These are phyloP conservation scores for Petunia secreta DNA, from an alignment of 257 asterid genomes.

Conservation along the genomic window DNA sequence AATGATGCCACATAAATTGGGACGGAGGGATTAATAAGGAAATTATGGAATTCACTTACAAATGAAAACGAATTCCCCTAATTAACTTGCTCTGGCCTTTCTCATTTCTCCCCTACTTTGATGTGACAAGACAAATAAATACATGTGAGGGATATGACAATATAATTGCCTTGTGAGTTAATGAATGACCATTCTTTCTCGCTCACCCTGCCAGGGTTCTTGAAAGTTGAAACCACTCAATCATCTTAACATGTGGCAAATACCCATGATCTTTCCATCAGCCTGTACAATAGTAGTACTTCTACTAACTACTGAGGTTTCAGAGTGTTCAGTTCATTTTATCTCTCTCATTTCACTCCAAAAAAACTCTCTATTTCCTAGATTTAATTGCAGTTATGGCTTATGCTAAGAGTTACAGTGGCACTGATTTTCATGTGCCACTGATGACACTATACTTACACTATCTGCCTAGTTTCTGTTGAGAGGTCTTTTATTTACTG, in stretches of 20 bases:
- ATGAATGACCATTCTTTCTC: conserved; percentile 52
- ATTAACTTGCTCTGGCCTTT: neutral
- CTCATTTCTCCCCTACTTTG: conserved; percentile 21
- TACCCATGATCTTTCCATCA: conserved; percentile 40
- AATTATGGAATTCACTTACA: too few species aligned
- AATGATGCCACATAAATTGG: too few species aligned
- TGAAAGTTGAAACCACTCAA: neutral
- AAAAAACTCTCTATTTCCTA: neutral
- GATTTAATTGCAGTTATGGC: conserved; percentile 20
- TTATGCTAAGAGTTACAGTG: neutral
- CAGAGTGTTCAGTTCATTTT: neutral
- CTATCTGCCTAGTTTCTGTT: neutral
- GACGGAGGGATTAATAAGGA: too few species aligned
- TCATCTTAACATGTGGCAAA: conserved; percentile 42
- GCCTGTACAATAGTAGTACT: neutral
- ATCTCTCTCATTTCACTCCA: neutral
- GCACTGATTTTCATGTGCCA: conserved; percentile 54
- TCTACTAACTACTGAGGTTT: neutral
- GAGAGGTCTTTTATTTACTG: too few species aligned
- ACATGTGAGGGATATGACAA: conserved; percentile 52
- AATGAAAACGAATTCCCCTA: neutral
- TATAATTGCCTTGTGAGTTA: conserved; percentile 18
- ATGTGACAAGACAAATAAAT: conserved; percentile 57
- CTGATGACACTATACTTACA: neutral
- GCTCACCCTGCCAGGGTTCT: neutral